A percentile compares a stretch with the other conserved stretches of the same genome.
phyloP scores from a whole-genome alignment of 805 yeast species.

The Cyberlindnera mrakii region DNA sequence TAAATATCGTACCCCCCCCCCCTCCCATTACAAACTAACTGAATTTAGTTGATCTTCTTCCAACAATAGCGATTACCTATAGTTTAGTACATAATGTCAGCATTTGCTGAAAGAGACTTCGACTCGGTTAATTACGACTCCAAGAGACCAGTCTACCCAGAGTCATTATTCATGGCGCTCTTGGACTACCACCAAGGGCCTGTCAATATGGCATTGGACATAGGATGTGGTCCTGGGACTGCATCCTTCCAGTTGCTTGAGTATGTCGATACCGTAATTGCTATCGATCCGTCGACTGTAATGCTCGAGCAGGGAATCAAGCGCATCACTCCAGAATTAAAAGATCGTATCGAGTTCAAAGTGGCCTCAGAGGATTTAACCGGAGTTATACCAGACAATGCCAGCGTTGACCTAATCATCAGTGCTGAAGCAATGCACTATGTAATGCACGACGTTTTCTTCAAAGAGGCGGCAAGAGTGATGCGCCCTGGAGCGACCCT shows the following conservation, averaged over 20 bases:
- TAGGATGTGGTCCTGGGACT: constrained; percentile 71
- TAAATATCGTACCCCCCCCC: too few species aligned
- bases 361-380: constrained; percentile 24
- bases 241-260: constrained; percentile 45
- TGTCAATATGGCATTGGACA: constrained; percentile 42
- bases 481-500: constrained; percentile 57
- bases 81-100: constrained; percentile 36
- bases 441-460: constrained; percentile 50
- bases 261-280: constrained; percentile 42
- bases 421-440: constrained; percentile 76
- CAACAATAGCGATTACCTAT: too few species aligned
- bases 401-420: constrained; percentile 48
- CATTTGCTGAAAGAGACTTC: constrained; percentile 44
- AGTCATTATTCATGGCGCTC: constrained; percentile 37
- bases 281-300: constrained; percentile 48
- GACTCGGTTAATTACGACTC: constrained; percentile 42
- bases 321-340: constrained; percentile 10
- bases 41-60: too few species aligned
- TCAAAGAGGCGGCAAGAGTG: constrained; percentile 42
- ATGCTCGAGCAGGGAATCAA: constrained; percentile 43
- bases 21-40: too few species aligned
- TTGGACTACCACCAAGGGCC: constrained; percentile 33
- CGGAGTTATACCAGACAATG: constrained; percentile 15
- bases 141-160: constrained; percentile 61
- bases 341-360: constrained; percentile 18